A percentile compares a stretch with the other conserved stretches of the same genome.
Evolutionary conservation across 108 stramenopile genomes (phyloP).

Genomic region (Skeletonema potamos): DNA sequence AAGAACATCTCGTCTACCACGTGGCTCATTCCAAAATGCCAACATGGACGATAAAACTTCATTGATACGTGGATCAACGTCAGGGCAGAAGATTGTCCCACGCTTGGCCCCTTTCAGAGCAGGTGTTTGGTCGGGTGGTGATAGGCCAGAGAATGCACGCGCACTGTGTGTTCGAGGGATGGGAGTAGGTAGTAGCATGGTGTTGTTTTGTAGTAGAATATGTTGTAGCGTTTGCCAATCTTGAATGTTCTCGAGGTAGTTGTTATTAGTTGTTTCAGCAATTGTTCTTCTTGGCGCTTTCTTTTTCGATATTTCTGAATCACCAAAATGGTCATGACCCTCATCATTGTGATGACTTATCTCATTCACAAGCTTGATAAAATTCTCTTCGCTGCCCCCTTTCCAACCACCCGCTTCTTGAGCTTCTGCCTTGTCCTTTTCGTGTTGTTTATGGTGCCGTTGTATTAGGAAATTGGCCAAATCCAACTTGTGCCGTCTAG

Average conservation of each 20-base stretch:
- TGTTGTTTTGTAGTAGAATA: conserved; percentile 8
- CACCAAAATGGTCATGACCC: background rate
- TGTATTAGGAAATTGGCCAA: conserved; percentile 34
- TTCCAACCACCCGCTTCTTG: conserved; percentile 23
- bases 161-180: conserved; percentile 36
- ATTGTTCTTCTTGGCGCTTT: background rate
- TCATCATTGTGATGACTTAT: background rate
- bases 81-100: conserved; percentile 37
- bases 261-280: too few species aligned
- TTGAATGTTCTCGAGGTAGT: background rate
- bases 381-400: conserved; percentile 34
- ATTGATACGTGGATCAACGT: conserved; percentile 25
- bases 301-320: background rate
- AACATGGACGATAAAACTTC: conserved; percentile 36
- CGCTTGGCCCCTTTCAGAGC: conserved; percentile 55
- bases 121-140: conserved; percentile 61
- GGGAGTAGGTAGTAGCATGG: conserved; percentile 12
- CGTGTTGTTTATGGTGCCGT: conserved; percentile 11
- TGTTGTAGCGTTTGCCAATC: conserved; percentile 29
- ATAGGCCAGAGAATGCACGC: conserved; percentile 67
- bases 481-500: conserved; percentile 35
- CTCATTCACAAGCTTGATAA: conserved; percentile 29
- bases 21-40: conserved; percentile 81
- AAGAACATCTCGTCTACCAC: conserved; percentile 60
- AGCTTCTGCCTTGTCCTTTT: conserved; percentile 15